Evolutionary conservation across 257 asterid species (phyloP).

Genomic region (Capsicum pubescens): DNA sequence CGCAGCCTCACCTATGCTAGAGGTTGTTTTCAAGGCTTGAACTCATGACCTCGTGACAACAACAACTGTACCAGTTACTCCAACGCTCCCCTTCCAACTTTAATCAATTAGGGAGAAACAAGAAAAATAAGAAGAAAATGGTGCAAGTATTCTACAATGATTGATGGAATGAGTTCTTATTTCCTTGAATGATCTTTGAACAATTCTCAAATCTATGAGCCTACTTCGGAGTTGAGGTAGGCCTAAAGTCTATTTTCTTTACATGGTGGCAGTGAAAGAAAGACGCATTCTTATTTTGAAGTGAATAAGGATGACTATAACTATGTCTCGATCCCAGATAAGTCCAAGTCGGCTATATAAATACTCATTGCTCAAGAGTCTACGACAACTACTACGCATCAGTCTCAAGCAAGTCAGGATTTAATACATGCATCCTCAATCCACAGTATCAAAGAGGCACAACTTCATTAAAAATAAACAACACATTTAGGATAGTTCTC

Average conservation of each 20-base stretch:
- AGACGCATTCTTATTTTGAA: neutral
- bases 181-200: neutral
- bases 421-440: neutral
- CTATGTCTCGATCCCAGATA: neutral
- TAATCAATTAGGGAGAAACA: no score
- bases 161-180: neutral
- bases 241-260: neutral
- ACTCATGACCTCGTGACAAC: no score
- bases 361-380: neutral
- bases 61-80: no score
- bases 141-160: neutral
- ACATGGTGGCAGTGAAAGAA: neutral
- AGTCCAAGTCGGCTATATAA: neutral
- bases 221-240: neutral
- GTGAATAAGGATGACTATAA: neutral
- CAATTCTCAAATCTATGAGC: neutral
- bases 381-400: neutral
- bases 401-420: neutral
- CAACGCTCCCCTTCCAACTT: no score
- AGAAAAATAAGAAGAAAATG: no score
- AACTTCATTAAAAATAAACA: neutral
- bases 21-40: no score
- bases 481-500: neutral
- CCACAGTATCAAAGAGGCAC: neutral
- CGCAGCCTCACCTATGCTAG: no score